Base-by-base conservation (phyloP, 1,284 basidiomycete genomes). In the Austropuccinia psidii region DNA sequence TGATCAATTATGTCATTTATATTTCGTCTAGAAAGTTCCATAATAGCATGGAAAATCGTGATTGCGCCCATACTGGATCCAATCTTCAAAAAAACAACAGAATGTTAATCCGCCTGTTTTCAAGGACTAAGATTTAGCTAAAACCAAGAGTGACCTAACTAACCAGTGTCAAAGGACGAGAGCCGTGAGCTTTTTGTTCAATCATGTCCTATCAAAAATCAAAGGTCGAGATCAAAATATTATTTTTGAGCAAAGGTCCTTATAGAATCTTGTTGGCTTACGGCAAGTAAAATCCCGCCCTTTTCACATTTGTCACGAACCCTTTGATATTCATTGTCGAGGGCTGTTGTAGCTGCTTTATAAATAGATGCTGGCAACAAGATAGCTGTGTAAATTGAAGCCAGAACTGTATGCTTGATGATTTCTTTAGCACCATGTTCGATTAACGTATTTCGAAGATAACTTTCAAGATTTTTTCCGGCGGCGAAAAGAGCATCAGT, bases 41-140 rank as follows among this genome's bases (percentile, higher is more conserved):
- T 80, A 11, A 86, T 80, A 8, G 84, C 84, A 27, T 83, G 80
- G 65, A 85, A 80, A 54, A 86, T 80, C 0, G 84, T 84, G 0
- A 84, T 79, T 0, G 84, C 83, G 9, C 85, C 85, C 7, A 85
- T 79, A 0, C 84, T 84, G 1, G 83, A 83, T 3, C 84, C 85
- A 75, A 86, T 82, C 83, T 83, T 75, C 21, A 4, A 29, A 54
- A 37, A 1, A 3, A 27, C 27, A n/a, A n/a, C n/a, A n/a, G n/a
- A n/a, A n/a, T n/a, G n/a, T n/a, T n/a, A n/a, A n/a, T n/a, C n/a
- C n/a, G n/a, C n/a, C n/a, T n/a, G n/a, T n/a, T n/a, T n/a, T n/a
- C n/a, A n/a, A n/a, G n/a, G n/a, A n/a, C n/a, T n/a, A n/a, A n/a
- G n/a, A n/a, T n/a, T n/a, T n/a, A n/a, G n/a, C n/a, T n/a, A n/a